Percentiles rank a stretch among this genome's conserved stretches.
phyloP scores from a whole-genome alignment of 805 yeast genomes.

The Candida pseudofarinosa region DNA sequence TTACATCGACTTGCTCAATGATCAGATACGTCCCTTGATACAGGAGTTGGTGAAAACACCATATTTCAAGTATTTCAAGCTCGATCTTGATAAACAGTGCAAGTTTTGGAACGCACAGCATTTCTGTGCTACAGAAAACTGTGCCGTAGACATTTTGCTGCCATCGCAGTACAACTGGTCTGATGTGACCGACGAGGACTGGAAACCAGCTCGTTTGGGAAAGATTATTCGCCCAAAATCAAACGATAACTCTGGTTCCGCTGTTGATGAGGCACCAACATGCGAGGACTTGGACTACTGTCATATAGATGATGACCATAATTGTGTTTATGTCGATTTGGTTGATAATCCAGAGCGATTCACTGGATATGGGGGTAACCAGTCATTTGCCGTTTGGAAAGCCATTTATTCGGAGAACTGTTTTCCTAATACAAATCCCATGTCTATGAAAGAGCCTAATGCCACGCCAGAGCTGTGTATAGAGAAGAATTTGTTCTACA shows the following conservation, averaged over 20 bases:
- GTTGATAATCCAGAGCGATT: conserved; percentile 90
- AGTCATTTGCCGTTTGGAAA: conserved; percentile 88
- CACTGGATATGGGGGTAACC: conserved; percentile 94
- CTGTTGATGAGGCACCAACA: conserved; percentile 6
- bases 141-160: conserved; percentile 75
- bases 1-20: conserved; percentile 37
- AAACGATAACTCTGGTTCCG: conserved; percentile 9
- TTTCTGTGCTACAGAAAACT: conserved; percentile 79
- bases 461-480: conserved; percentile 52
- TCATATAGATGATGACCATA: conserved; percentile 59
- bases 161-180: conserved; percentile 68
- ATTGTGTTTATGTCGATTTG: conserved; percentile 80
- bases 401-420: conserved; percentile 92
- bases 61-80: conserved; percentile 82
- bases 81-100: conserved; percentile 78
- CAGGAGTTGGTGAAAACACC: conserved; percentile 60
- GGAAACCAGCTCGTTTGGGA: conserved; percentile 73
- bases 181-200: conserved; percentile 50
- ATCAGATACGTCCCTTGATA: conserved; percentile 44
- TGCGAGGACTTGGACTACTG: conserved; percentile 61
- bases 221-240: conserved; percentile 22
- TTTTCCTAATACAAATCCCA: conserved; percentile 51
- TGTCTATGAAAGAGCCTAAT: conserved; percentile 28
- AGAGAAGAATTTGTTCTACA: conserved; percentile 85
- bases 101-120: conserved; percentile 83